Base-by-base conservation (phyloP, 805 yeast species). In the Saccharomyces jurei region DNA sequence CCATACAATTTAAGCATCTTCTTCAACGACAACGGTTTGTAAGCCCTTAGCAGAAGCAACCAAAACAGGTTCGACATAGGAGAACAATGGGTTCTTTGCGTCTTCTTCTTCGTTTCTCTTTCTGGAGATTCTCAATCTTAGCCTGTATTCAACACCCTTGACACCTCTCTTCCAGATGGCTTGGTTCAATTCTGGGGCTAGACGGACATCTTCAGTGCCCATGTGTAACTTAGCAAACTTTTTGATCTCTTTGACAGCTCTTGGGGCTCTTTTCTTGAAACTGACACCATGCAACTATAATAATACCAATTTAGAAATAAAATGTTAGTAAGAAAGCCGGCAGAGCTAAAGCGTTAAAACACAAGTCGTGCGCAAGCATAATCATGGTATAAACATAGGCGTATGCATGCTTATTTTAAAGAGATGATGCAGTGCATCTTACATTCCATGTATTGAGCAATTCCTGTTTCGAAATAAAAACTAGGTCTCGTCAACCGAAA, bases 81-180 rank as follows among this genome's bases (percentile, higher is more conserved):
- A 89, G 83, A 88, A 91, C 77, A 91, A 84, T 77, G 89, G 88
- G 80, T 88, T 89, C 84, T 85, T 86, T 73, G 97, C 97, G 76
- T 88, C 91, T 83, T 92, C 97, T 82, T 91, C 97, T 79, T 92
- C 97, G 83, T 92, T 92, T 83, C 97, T 88, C 90, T 87, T 91
- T 85, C 96, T 86, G 63, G 97, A 89, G 80, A 91, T 89, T 82
- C 96, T 90, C 77, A 91, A 83, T 82, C 98, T 89, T 79, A 91
- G 77, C 84, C 96, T 89, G 88, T 80, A 81, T 76, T 96, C 96
- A 73, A 88, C 94, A 81, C 96, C 96, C 83, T 90, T 89, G 80
- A 92, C 84, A 82, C 98, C 98, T 82, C 96, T 89, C 80, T 87
- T 86, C 98, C 98, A 91, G 81, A 91, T 82, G 74, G 85, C 92